Conservation (phyloP, 331 rosid species). For the Quercus phellos region DNA sequence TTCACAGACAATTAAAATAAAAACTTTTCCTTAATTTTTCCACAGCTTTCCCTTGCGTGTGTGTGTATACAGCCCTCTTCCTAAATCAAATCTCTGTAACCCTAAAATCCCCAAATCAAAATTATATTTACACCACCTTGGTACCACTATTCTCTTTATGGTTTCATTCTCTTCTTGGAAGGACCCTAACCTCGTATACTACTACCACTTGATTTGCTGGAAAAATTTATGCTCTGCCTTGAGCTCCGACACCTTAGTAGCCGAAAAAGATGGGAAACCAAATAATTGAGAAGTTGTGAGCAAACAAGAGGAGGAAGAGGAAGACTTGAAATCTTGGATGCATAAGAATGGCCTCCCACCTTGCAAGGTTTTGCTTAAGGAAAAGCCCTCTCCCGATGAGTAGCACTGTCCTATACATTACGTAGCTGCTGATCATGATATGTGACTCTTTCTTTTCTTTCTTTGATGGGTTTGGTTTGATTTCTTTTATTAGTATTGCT, state of each 20-base stretch:
- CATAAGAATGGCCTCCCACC: slow-evolving; percentile 79
- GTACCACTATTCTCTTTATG: slow-evolving; percentile 2
- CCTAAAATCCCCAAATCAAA: no score
- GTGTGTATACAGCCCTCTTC: no score
- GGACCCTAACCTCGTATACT: not conserved
- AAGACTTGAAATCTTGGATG: slow-evolving; percentile 88
- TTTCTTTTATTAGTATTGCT: no score
- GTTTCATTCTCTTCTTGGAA: slow-evolving; percentile 28
- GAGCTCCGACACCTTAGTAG: slow-evolving; percentile 56
- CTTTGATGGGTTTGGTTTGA: no score
- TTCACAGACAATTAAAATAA: no score
- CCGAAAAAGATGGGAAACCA: slow-evolving; percentile 39
- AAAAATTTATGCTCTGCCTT: slow-evolving; percentile 46
- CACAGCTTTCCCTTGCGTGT: no score
- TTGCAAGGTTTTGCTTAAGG: slow-evolving; percentile 77
- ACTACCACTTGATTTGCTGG: slow-evolving; percentile 22
- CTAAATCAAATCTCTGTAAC: no score
- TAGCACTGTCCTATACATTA: slow-evolving; percentile 62
- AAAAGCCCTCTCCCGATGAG: slow-evolving; percentile 50
- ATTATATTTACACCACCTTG: no score
- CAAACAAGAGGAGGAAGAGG: slow-evolving; percentile 39
- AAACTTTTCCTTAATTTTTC: no score
- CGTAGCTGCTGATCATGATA: slow-evolving; percentile 50
- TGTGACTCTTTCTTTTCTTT: no score
- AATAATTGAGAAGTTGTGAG: slow-evolving; percentile 24